phyloP scores from a whole-genome alignment of 768 basidiomycete genomes.

The Termitomyces sp. region DNA sequence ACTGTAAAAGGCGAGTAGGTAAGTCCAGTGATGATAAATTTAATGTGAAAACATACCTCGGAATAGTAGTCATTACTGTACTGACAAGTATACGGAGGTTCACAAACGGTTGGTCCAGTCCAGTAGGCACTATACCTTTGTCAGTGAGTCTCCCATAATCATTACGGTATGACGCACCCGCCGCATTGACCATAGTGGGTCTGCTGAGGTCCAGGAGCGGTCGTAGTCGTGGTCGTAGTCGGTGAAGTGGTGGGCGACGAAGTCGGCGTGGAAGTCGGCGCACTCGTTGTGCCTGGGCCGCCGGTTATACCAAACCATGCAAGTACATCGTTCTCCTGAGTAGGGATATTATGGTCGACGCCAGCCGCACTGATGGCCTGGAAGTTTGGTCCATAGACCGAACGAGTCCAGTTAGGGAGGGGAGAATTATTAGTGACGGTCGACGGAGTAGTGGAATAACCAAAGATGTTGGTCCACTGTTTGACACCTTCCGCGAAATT shows the following conservation, averaged over 20 bases:
- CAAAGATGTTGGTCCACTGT: slow-evolving; percentile 57
- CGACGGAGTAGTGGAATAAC: slow-evolving; percentile 39
- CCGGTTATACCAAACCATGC: slow-evolving; percentile 46
- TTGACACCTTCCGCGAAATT: slow-evolving; percentile 53
- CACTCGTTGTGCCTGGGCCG: slow-evolving; percentile 9
- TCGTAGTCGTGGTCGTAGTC: slow-evolving; percentile 19
- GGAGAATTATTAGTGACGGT: slow-evolving; percentile 40
- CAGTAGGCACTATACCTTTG: slow-evolving; percentile 24
- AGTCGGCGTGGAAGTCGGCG: slow-evolving; percentile 19
- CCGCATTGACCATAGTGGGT: slow-evolving; percentile 22
- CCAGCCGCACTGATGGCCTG: slow-evolving; percentile 46
- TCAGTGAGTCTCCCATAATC: not conserved
- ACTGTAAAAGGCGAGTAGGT: not conserved
- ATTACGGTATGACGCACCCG: slow-evolving; percentile 14
- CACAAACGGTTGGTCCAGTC: slow-evolving; percentile 25
- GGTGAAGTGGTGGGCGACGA: slow-evolving; percentile 19
- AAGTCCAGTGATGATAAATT: not conserved
- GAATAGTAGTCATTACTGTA: slow-evolving; percentile 21
- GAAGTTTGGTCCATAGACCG: slow-evolving; percentile 48
- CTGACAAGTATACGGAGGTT: slow-evolving; percentile 23
- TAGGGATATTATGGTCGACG: slow-evolving; percentile 53
- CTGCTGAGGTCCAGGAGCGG: slow-evolving; percentile 17
- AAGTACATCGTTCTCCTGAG: slow-evolving; percentile 45
- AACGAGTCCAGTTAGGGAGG: slow-evolving; percentile 42
- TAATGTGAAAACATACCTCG: slow-evolving; percentile 16